Percentiles rank a stretch among this genome's conserved stretches.
phyloP scores from a whole-genome alignment of 139 green algal genomes.

The Picochlorum costavermella region DNA sequence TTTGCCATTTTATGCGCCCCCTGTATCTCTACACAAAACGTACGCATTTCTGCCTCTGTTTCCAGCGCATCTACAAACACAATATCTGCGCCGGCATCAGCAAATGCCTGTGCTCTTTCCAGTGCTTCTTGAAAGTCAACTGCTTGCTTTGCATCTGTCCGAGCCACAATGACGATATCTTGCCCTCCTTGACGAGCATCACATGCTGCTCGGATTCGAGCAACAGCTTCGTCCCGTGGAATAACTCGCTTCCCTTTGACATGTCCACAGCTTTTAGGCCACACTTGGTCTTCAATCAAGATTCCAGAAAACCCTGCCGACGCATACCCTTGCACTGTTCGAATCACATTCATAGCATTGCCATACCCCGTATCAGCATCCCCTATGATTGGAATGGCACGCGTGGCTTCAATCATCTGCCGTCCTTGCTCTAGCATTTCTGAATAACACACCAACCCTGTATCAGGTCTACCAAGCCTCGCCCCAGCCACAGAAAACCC shows the following conservation, averaged over 20 bases:
- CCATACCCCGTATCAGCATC: conserved; percentile 96
- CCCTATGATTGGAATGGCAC: conserved; percentile 76
- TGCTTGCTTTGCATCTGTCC: conserved; percentile 72
- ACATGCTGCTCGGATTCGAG: conserved; percentile 65
- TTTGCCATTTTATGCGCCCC: conserved; percentile 67
- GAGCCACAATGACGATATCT: conserved; percentile 86
- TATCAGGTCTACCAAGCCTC: conserved; percentile 67
- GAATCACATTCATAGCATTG: conserved; percentile 91
- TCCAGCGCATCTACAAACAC: conserved; percentile 94
- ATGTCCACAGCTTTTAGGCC: conserved; percentile 92
- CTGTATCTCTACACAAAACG: conserved; percentile 36
- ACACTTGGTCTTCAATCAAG: conserved; percentile 89
- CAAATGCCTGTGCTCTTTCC: conserved; percentile 71
- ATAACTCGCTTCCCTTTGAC: conserved; percentile 75
- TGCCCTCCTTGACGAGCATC: conserved; percentile 47
- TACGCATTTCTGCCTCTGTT: conserved; percentile 71
- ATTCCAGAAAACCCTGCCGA: conserved; percentile 76
- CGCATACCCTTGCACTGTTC: conserved; percentile 83
- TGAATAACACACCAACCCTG: conserved; percentile 68
- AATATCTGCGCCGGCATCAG: conserved; percentile 82
- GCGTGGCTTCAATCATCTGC: conserved; percentile 60
- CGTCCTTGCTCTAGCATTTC: conserved; percentile 77
- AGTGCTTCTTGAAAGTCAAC: conserved; percentile 63
- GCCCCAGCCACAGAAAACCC: conserved; percentile 75
- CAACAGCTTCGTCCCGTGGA: conserved; percentile 70